These are phyloP conservation scores for Scheffersomyces titani DNA, from an alignment of 1,139 yeast species.

Conservation along the genomic window DNA sequence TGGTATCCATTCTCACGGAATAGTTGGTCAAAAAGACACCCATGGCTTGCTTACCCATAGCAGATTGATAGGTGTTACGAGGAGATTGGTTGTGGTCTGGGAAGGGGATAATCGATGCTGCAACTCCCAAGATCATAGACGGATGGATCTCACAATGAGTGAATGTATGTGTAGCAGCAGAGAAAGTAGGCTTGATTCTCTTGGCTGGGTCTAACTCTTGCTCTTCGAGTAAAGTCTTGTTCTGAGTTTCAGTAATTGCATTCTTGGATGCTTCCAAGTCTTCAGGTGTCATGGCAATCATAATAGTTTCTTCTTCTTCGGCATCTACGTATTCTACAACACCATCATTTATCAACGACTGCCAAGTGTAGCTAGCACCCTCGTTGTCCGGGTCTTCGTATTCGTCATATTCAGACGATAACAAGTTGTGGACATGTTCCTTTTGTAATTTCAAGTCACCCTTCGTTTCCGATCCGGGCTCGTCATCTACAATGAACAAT, in stretches of 20 bases:
- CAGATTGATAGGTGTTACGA: conserved; percentile 98
- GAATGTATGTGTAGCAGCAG: conserved; percentile 76
- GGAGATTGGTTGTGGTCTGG: conserved; percentile 99
- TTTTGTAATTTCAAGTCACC: conserved; percentile 84
- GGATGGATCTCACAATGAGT: conserved; percentile 99
- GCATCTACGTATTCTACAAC: conserved; percentile 94
- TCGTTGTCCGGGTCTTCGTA: conserved; percentile 61
- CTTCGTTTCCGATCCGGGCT: conserved; percentile 68
- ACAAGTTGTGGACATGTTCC: conserved; percentile 73
- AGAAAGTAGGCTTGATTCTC: conserved; percentile 74
- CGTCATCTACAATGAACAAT: conserved; percentile 85
- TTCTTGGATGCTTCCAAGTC: conserved; percentile 74
- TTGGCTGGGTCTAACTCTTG: conserved; percentile 73
- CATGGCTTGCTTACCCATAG: conserved; percentile 99
- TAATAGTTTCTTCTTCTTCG: conserved; percentile 95
- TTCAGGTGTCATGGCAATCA: conserved; percentile 99
- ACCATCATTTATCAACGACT: conserved; percentile 80
- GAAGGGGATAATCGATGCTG: conserved; percentile 98
- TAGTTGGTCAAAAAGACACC: conserved; percentile 98
- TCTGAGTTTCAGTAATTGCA: conserved; percentile 50
- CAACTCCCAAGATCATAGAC: conserved; percentile 97
- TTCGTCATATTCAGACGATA: conserved; percentile 62
- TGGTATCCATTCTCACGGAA: conserved; percentile 97
- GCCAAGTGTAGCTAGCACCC: conserved; percentile 73
- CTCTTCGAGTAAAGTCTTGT: conserved; percentile 46